Evolutionary conservation across 306 rosid species (phyloP), one percentile per base, ranked within the genome.

Genomic region (Prunus dulcis): DNA sequence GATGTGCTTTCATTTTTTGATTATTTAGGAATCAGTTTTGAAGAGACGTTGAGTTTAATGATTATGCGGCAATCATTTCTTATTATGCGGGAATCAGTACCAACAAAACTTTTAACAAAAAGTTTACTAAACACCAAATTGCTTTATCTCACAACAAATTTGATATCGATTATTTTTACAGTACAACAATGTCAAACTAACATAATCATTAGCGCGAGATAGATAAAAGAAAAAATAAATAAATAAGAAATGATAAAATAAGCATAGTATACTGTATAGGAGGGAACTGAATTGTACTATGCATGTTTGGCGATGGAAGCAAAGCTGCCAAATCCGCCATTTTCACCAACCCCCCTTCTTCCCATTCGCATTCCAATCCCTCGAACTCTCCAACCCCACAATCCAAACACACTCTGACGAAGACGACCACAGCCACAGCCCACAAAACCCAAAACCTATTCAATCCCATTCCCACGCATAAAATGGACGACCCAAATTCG

Each of bases 401-500:
- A 9, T 57, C 57, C 19, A 69, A 55, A 9, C 53, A 3, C 25
- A 8, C 38, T 52, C 79, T n/a, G 18, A 49, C 50, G 9, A 30
- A 41, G 58, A 15, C 18, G 2, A 7, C 17, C 5, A 47, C 17
- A 47, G 52, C 67, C 67, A 17, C 67, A 34, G 32, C 55, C 43
- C 74, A 9, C 56, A 65, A 41, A 18, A 19, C 62, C 67, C 80
- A 67, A 46, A 20, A 15, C 49, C 15, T 5, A 73, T 3, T 32
- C 15, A 66, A 64, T 67, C 52, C 15, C 75, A 64, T 75, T 64
- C 62, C 71, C 52, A 5, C 61, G 17, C 70, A 17, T 62, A 50
- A 86, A 81, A 87, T 86, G 90, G 67, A 60, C 56, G 67, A 60
- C 68, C 28, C 86, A 17, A 83, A 79, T 75, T 68, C 57, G 14